phyloP scores from a whole-genome alignment of 2,329 filamentous ascomycete genomes.

The Didymella sp. region DNA sequence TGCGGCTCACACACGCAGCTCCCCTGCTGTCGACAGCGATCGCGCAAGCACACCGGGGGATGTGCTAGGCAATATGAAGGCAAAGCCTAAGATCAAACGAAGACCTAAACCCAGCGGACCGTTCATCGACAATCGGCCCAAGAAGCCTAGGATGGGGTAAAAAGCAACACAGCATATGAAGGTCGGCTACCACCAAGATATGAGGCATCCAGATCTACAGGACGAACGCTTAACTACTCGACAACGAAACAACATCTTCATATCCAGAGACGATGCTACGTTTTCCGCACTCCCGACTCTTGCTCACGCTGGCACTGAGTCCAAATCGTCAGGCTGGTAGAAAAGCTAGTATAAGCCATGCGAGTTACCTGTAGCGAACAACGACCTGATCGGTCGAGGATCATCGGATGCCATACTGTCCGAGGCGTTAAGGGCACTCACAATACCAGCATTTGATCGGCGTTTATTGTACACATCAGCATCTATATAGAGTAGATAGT shows the following conservation, averaged over 20 bases:
- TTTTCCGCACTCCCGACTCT: background rate
- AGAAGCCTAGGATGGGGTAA: conserved; percentile 39
- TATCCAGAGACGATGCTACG: background rate
- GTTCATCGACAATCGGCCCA: conserved; percentile 34
- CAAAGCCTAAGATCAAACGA: conserved; percentile 43
- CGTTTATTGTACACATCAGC: conserved; percentile 4
- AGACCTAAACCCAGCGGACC: conserved; percentile 29
- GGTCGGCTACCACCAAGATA: background rate
- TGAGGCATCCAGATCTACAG: background rate
- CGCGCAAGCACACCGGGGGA: conserved; percentile 8
- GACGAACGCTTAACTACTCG: background rate
- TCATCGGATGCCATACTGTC: background rate
- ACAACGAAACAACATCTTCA: background rate
- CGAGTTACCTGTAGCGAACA: background rate
- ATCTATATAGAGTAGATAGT: conserved; percentile 11
- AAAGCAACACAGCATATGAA: background rate
- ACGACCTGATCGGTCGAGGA: background rate
- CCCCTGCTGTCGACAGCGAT: conserved; percentile 22
- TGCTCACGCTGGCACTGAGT: background rate
- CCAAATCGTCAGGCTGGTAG: background rate
- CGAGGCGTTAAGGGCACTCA: conserved; percentile 1
- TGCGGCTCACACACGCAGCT: conserved; percentile 27
- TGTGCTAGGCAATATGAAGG: conserved; percentile 12
- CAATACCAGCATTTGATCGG: conserved; percentile 14
- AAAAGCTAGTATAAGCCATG: background rate